Conservation (phyloP, 1,139 yeast genomes). For the Debaryomyces subglobosus region DNA sequence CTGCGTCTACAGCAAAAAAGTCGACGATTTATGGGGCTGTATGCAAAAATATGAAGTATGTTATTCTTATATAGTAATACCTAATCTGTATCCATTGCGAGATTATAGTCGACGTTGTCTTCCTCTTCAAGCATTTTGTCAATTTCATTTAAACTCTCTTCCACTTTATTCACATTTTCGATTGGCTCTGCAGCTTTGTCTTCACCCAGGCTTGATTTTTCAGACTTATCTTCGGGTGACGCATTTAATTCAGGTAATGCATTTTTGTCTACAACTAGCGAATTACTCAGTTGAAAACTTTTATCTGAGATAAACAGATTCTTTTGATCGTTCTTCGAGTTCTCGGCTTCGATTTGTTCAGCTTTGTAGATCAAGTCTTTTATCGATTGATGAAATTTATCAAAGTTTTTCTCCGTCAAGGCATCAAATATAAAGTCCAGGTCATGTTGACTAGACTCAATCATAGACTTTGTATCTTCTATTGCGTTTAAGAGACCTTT, state of each 20-base stretch:
- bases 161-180: constrained; percentile 14
- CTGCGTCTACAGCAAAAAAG: not conserved
- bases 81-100: constrained; percentile 21
- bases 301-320: constrained; percentile 20
- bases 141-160: constrained; percentile 31
- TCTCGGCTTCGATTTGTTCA: constrained; percentile 22
- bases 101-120: constrained; percentile 45
- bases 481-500: constrained; percentile 37
- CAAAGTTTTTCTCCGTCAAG: constrained; percentile 48
- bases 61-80: not conserved
- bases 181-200: constrained; percentile 2
- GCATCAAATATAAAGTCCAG: constrained; percentile 45
- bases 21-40: not conserved
- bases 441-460: constrained; percentile 28
- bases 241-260: constrained; percentile 3
- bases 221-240: constrained; percentile 11
- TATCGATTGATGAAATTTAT: constrained; percentile 41
- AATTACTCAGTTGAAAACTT: constrained; percentile 12
- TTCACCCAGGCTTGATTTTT: not conserved
- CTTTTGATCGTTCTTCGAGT: constrained; percentile 12
- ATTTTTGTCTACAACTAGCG: constrained; percentile 8
- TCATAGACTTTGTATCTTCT: constrained; percentile 33
- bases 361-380: constrained; percentile 32
- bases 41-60: not conserved
- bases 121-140: constrained; percentile 43